phyloP scores from a whole-genome alignment of 1,284 basidiomycete genomes.

The Tranzscheliella williamsii region DNA sequence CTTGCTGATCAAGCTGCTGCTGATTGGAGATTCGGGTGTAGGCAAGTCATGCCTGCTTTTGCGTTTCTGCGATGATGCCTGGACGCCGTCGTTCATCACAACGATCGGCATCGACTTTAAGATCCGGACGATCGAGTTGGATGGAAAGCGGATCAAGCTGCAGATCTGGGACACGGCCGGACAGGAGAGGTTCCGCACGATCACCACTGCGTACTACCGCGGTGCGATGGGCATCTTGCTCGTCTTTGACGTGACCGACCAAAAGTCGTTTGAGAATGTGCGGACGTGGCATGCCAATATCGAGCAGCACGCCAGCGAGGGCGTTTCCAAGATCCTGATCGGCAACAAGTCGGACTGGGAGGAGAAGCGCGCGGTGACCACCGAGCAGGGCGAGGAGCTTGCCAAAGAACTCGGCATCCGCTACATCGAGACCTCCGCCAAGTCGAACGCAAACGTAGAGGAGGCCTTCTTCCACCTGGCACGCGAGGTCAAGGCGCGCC shows the following conservation, averaged over 20 bases:
- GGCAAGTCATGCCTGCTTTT: slow-evolving; percentile 98
- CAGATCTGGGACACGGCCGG: slow-evolving; percentile 99
- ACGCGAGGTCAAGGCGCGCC: slow-evolving; percentile 75
- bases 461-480: slow-evolving; percentile 98
- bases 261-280: slow-evolving; percentile 97
- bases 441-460: slow-evolving; percentile 96
- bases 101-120: slow-evolving; percentile 75
- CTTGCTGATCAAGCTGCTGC: slow-evolving; percentile 55
- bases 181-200: slow-evolving; percentile 98
- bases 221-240: slow-evolving; percentile 99
- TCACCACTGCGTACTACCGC: slow-evolving; percentile 99
- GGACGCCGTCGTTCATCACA: slow-evolving; percentile 99
- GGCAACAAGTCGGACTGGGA: slow-evolving; percentile 99
- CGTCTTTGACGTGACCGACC: slow-evolving; percentile 98
- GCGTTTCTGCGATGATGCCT: slow-evolving; percentile 99
- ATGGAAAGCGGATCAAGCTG: slow-evolving; percentile 92
- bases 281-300: slow-evolving; percentile 98
- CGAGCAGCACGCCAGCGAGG: slow-evolving; percentile 97
- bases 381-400: slow-evolving; percentile 73
- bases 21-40: slow-evolving; percentile 64
- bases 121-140: slow-evolving; percentile 93
- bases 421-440: slow-evolving; percentile 98
- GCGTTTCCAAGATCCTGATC: slow-evolving; percentile 98
- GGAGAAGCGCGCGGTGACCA: slow-evolving; percentile 89
- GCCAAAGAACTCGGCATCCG: slow-evolving; percentile 86